Conservation (phyloP, 768 basidiomycete species). For the Mycena kentingensis region DNA sequence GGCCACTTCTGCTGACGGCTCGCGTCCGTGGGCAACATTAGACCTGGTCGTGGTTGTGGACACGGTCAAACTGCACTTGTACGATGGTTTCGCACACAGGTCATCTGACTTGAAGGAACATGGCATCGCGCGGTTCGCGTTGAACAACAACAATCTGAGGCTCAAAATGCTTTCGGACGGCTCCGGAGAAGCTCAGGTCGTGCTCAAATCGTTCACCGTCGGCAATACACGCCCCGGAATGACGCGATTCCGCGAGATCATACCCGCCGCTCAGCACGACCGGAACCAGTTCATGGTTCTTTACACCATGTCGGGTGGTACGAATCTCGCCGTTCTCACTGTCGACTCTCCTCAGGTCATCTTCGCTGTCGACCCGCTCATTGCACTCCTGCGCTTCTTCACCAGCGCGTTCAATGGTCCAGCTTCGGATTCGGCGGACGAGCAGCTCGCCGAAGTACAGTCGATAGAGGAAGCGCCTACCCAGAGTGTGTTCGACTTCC, state of each 20-base stretch:
- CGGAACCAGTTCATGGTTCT: constrained; percentile 93
- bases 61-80: constrained; percentile 82
- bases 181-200: constrained; percentile 82
- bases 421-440: constrained; percentile 15
- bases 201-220: constrained; percentile 90
- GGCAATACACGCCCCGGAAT: constrained; percentile 81
- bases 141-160: constrained; percentile 77
- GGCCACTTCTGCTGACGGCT: constrained; percentile 25
- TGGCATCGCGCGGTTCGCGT: constrained; percentile 83
- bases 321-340: constrained; percentile 73
- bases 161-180: constrained; percentile 83
- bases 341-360: constrained; percentile 93
- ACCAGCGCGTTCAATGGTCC: constrained; percentile 49
- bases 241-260: constrained; percentile 90
- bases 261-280: constrained; percentile 86
- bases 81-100: constrained; percentile 63
- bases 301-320: constrained; percentile 74
- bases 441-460: constrained; percentile 9
- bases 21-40: constrained; percentile 59
- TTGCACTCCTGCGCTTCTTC: constrained; percentile 87
- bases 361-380: constrained; percentile 89
- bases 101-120: constrained; percentile 65
- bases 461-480: constrained; percentile 16
- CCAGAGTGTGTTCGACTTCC: constrained; percentile 51
- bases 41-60: constrained; percentile 74